These are phyloP conservation scores for Jaltomata sinuosa DNA, from an alignment of 257 asterid species.

Conservation along the genomic window DNA sequence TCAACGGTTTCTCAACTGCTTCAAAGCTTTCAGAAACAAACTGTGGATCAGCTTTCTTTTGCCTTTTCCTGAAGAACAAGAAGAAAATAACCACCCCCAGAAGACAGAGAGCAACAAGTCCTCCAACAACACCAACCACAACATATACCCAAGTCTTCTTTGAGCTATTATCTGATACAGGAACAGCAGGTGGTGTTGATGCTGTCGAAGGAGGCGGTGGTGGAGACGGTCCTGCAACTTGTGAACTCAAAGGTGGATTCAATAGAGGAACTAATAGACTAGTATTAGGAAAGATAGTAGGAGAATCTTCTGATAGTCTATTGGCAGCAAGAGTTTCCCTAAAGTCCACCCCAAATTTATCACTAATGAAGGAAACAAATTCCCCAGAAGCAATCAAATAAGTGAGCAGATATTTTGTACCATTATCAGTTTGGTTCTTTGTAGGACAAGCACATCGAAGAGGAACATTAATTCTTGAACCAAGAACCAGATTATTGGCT, in stretches of 20 bases:
- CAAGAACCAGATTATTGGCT: background rate
- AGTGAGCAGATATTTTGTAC: constrained; percentile 49
- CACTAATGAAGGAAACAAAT: constrained; percentile 18
- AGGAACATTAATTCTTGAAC: constrained; percentile 48
- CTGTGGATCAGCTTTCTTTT: constrained; percentile 20
- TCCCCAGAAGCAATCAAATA: constrained; percentile 35
- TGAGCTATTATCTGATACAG: constrained; percentile 24
- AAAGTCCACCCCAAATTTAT: constrained; percentile 25
- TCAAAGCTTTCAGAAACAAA: constrained; percentile 23
- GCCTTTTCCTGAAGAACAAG: constrained; percentile 14
- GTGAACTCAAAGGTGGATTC: constrained; percentile 40
- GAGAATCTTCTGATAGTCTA: constrained; percentile 21
- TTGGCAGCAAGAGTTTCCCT: constrained; percentile 41
- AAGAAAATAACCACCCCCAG: constrained; percentile 17
- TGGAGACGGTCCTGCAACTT: constrained; percentile 21
- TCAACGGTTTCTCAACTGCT: constrained; percentile 32
- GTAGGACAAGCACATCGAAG: constrained; percentile 89
- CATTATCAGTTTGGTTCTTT: constrained; percentile 26
- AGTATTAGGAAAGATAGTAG: constrained; percentile 34
- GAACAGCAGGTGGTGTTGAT: constrained; percentile 11
- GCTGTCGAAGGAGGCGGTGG: constrained; percentile 37
- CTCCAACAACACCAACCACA: constrained; percentile 49
- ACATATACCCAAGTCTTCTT: constrained; percentile 55
- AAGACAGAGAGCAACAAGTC: constrained; percentile 17
- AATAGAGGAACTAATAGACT: constrained; percentile 67